Percentiles rank a stretch among this genome's conserved stretches.
These are phyloP conservation scores for Syzygium malaccense DNA, from an alignment of 441 rosid species.

Conservation along the genomic window DNA sequence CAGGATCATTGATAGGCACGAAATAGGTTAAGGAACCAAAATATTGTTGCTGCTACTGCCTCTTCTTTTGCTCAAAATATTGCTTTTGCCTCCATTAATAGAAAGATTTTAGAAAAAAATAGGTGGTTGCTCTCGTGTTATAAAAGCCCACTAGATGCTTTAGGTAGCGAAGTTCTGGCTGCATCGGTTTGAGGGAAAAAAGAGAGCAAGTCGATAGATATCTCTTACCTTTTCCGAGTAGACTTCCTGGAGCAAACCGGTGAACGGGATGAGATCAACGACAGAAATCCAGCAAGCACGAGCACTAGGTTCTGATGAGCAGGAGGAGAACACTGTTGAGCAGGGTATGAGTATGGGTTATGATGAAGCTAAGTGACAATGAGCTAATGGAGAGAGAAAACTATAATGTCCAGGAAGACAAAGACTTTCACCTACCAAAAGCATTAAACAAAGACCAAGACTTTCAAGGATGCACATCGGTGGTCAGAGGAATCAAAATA, in stretches of 20 bases:
- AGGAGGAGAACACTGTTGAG: background rate
- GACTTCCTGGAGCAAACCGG: background rate
- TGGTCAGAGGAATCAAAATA: too few relatives aligned
- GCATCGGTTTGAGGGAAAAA: background rate
- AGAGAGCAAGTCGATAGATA: background rate
- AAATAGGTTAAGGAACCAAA: background rate
- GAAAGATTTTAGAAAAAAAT: background rate
- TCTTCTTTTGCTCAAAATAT: background rate
- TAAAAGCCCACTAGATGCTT: background rate
- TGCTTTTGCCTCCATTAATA: background rate
- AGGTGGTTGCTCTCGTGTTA: background rate
- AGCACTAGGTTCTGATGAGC: background rate
- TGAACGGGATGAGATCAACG: background rate
- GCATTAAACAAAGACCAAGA: background rate
- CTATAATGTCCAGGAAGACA: background rate
- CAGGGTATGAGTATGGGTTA: background rate
- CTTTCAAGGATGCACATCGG: background rate
- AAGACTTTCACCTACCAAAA: background rate
- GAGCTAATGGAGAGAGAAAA: background rate
- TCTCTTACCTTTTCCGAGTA: background rate
- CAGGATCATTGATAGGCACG: background rate
- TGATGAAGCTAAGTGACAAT: background rate
- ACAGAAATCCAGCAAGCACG: background rate
- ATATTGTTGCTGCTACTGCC: background rate
- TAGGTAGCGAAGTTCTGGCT: background rate